Evolutionary conservation across 306 rosid genomes (phyloP), one percentile per base, ranked within the genome.

Genomic region (Leucaena leucocephala): DNA sequence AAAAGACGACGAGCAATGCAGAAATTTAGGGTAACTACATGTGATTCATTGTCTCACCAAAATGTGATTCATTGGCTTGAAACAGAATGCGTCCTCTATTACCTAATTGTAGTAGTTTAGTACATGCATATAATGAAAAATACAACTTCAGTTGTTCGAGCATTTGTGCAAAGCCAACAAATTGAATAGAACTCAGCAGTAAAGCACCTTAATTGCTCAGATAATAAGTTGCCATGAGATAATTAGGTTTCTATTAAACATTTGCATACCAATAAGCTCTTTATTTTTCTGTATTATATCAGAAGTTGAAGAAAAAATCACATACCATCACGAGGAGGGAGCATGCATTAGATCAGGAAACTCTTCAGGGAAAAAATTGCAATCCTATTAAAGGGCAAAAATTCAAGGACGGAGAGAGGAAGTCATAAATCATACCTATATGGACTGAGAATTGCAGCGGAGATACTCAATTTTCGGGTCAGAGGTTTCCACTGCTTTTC

Each of bases 391-490:
- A 16, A 4, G 10, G 39, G 39, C 8, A 34, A 22, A 45, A 58
- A 21, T 6, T 10, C 58, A 64, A 52, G 34, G 4, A 2, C 3
- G 71, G n/a, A 65, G 19, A 68, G 44, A 70, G 38, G 45, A 45
- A 68, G 14, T 45, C 42, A 35, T 86, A 92, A 64, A 14, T 40
- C 43, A 42, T 86, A 92, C 97, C 97, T 54, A 75, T 92, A 92
- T 15, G 94, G 97, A 85, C 89, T 84, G 62, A 92, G 85, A 82
- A 92, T 48, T 48, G 87, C 92, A 81, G 97, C 86, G 38, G 91
- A 81, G 46, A 92, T 87, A 22, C 75, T 87, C 84, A 85, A 42
- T 68, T 83, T 85, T 38, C 90, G 67, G 0, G 97, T 92, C 57
- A 92, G 81, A 17, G 94, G 91, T 71, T 55, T 84, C 94, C 90